phyloP scores from a whole-genome alignment of 768 basidiomycete species.

The Termitomyces sp. region DNA sequence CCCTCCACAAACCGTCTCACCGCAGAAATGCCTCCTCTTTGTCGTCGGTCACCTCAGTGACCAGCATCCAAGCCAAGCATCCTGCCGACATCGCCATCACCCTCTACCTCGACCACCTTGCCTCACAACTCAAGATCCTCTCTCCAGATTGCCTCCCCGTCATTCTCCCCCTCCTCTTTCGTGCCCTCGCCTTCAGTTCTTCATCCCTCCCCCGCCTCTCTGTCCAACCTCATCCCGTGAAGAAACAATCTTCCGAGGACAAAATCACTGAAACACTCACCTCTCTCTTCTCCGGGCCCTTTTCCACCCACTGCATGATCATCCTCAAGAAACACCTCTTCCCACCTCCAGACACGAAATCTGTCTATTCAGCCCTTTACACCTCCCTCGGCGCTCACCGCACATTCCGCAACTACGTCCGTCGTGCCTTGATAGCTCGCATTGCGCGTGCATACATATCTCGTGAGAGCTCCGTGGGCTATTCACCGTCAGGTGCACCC shows the following conservation, averaged over 20 bases:
- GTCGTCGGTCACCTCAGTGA: conserved; percentile 38
- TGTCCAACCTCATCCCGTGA: conserved; percentile 37
- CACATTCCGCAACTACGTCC: conserved; percentile 59
- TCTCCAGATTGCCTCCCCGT: conserved; percentile 46
- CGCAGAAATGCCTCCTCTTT: conserved; percentile 60
- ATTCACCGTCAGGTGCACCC: conserved; percentile 58
- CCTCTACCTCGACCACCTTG: conserved; percentile 62
- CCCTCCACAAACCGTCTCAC: conserved; percentile 33
- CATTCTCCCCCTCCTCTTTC: conserved; percentile 74
- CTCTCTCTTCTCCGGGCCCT: conserved; percentile 59
- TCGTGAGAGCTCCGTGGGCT: conserved; percentile 45
- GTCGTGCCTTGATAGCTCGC: conserved; percentile 55
- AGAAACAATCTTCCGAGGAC: conserved; percentile 42
- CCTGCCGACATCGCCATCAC: conserved; percentile 62
- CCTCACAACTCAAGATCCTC: conserved; percentile 56
- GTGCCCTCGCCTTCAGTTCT: conserved; percentile 59
- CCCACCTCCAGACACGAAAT: conserved; percentile 33
- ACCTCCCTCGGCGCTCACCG: conserved; percentile 58
- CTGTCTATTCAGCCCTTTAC: conserved; percentile 30
- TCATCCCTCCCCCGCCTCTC: conserved; percentile 68
- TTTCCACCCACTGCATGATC: conserved; percentile 59
- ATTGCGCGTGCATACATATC: conserved; percentile 67
- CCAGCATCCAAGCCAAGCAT: conserved; percentile 30
- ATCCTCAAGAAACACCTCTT: conserved; percentile 57
- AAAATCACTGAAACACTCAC: conserved; percentile 54